A percentile compares a stretch with the other conserved stretches of the same genome.
Evolutionary conservation across 148 eudicot genomes (phyloP).

Genomic region (Rhododendron griersonianum): DNA sequence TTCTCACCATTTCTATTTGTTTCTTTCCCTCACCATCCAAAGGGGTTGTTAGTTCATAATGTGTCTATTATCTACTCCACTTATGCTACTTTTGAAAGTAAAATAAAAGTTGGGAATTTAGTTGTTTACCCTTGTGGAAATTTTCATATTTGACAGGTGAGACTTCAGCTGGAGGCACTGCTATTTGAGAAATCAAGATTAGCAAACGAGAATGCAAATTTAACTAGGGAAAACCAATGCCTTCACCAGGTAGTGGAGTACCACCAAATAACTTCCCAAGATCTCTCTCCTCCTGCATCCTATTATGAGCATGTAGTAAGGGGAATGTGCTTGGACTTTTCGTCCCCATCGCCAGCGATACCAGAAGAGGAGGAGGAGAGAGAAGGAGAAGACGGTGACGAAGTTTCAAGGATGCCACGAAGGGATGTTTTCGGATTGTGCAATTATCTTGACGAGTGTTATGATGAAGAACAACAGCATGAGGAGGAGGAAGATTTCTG

Average conservation of each 20-base stretch:
- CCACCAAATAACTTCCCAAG: slow-evolving; percentile 74
- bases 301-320: slow-evolving; percentile 59
- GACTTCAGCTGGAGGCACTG: slow-evolving; percentile 88
- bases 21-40: not conserved
- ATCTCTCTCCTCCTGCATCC: slow-evolving; percentile 38
- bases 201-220: slow-evolving; percentile 74
- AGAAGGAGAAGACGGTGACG: slow-evolving; percentile 1
- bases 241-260: slow-evolving; percentile 87
- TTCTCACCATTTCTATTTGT: not conserved
- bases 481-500: not conserved
- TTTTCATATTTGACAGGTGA: slow-evolving; percentile 41
- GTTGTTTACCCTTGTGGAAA: not conserved
- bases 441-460: slow-evolving; percentile 24
- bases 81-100: no score
- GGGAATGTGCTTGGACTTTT: slow-evolving; percentile 57
- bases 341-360: slow-evolving; percentile 24
- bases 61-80: no score
- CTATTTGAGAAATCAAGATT: slow-evolving; percentile 83
- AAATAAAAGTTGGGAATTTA: not conserved
- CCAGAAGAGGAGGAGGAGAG: slow-evolving; percentile 7
- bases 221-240: slow-evolving; percentile 85
- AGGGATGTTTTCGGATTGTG: slow-evolving; percentile 28
- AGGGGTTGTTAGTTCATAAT: not conserved
- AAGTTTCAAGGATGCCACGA: slow-evolving; percentile 11
- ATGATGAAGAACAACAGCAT: not conserved